These are phyloP conservation scores for Drosera capensis DNA, from an alignment of 148 eudicot genomes.

Conservation along the genomic window DNA sequence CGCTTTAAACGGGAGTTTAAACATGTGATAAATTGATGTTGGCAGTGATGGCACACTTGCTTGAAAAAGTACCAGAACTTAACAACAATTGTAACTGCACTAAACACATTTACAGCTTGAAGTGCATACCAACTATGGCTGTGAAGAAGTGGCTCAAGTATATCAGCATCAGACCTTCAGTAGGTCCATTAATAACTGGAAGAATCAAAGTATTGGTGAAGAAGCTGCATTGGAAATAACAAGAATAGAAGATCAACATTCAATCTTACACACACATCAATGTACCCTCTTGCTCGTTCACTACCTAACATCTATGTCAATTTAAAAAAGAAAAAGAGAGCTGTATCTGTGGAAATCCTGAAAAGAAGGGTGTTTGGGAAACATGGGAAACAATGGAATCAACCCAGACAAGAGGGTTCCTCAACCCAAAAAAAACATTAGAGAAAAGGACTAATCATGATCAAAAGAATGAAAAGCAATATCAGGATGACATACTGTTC, in stretches of 20 bases:
- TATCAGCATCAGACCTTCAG: conserved; percentile 92
- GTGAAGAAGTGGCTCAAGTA: conserved; percentile 71
- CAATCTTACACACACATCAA: background rate
- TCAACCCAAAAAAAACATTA: too few species aligned
- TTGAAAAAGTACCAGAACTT: background rate
- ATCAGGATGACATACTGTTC: conserved; percentile 47
- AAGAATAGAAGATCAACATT: too few species aligned
- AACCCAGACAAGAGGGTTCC: conserved; percentile 83
- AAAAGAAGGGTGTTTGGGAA: too few species aligned
- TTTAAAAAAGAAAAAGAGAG: too few species aligned
- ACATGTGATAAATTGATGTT: too few species aligned
- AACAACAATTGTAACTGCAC: background rate
- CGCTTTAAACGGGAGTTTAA: too few species aligned
- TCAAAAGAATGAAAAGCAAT: conserved; percentile 7
- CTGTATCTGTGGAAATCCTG: too few species aligned
- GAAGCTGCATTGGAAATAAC: conserved; percentile 33
- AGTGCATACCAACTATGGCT: conserved; percentile 59
- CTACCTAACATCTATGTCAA: too few species aligned
- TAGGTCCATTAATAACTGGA: conserved; percentile 90
- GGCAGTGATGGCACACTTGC: background rate
- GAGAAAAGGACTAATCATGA: too few species aligned
- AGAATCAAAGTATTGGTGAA: conserved; percentile 95
- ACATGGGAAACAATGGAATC: conserved; percentile 77
- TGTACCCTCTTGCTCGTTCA: too few species aligned
- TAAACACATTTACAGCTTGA: background rate